Base-by-base conservation (phyloP, 768 basidiomycete species). In the Leccinum variicolor region DNA sequence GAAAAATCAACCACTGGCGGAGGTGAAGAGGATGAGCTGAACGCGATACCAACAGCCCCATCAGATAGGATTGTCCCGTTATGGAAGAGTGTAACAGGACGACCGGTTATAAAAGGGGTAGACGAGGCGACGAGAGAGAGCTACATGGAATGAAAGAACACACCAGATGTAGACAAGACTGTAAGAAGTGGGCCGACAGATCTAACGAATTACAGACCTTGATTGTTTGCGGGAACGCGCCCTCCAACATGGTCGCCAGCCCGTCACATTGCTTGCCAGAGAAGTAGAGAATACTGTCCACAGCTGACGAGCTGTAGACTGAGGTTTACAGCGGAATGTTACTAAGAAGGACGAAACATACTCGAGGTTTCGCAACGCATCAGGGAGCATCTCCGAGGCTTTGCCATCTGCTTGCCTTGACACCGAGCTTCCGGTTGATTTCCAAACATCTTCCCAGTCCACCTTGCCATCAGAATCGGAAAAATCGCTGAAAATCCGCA, bases 81-180 rank as follows among this genome's bases (percentile, higher is more conserved):
- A 57, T 79, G 71, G 58, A 91, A 84, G 10, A 92, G 74, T 0
- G 90, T 92, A 28, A 86, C 81, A 1, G 86, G 84, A 19, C 86
- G 74, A 14, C 90, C 91, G 1, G 89, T 92, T 6, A 90, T 73
- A 67, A 92, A 92, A 1, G 90, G 89, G 2, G 91, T 92, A 3
- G 89, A 86, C 0, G 89, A 77, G 0, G 85, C 86, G 21, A 87
- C 69, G 19, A 92, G 76, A 4, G 89, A 88, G 53, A 90, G 71
- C 84, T 90, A 65, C 31, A 11, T 4, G 23, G n/a, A 47, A 49
- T 34, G 17, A 50, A 39, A 28, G 23, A 29, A 50, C 39, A 50
- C 36, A 45, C 4, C 36, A 17, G 29, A 29, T 21, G 14, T 26
- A 48, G 17, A 57, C 31, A 46, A 50, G 6, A 33, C 10, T 45